Percentiles rank a stretch among this genome's conserved stretches.
These are phyloP conservation scores for Umbelopsis ramanniana DNA, from an alignment of 192 early-diverging fungal genomes.

Conservation along the genomic window DNA sequence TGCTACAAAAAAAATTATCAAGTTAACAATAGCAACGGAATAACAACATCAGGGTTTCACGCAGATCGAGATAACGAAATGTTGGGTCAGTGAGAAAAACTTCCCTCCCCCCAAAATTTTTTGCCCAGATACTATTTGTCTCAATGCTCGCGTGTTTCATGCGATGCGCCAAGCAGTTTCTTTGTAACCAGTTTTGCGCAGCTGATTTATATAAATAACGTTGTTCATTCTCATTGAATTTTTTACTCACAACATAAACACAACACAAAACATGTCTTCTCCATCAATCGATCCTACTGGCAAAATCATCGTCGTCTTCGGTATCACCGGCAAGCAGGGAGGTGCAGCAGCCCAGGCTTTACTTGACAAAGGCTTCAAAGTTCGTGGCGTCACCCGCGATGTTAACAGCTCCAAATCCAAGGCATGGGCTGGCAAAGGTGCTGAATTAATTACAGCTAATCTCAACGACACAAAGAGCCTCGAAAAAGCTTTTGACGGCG, in stretches of 20 bases:
- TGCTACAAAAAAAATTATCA: too few relatives aligned
- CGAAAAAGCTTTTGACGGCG: slow-evolving; percentile 13
- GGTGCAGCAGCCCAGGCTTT: slow-evolving; percentile 4
- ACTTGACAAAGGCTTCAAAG: slow-evolving; percentile 9
- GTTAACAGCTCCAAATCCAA: background rate
- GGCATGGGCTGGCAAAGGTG: slow-evolving; percentile 13
- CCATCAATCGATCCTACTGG: background rate
- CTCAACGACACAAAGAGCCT: slow-evolving; percentile 7
- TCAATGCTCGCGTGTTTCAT: too few relatives aligned
- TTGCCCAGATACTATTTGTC: too few relatives aligned
- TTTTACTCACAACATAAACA: background rate
- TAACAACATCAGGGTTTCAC: too few relatives aligned
- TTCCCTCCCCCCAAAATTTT: too few relatives aligned
- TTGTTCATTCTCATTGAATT: too few relatives aligned
- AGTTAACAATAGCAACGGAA: too few relatives aligned
- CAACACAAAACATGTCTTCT: background rate
- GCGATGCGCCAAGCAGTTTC: too few relatives aligned
- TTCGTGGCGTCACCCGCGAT: slow-evolving; percentile 21
- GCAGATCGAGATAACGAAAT: too few relatives aligned
- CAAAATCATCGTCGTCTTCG: slow-evolving; percentile 15
- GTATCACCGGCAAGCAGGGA: slow-evolving; percentile 25
- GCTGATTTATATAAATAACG: background rate
- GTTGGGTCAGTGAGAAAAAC: too few relatives aligned
- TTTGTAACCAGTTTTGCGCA: too few relatives aligned
- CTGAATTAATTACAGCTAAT: slow-evolving; percentile 14